Evolutionary conservation across 78 protist genomes (phyloP), one percentile per base, ranked within the genome.

Genomic region (Creolimax fragrantissima): DNA sequence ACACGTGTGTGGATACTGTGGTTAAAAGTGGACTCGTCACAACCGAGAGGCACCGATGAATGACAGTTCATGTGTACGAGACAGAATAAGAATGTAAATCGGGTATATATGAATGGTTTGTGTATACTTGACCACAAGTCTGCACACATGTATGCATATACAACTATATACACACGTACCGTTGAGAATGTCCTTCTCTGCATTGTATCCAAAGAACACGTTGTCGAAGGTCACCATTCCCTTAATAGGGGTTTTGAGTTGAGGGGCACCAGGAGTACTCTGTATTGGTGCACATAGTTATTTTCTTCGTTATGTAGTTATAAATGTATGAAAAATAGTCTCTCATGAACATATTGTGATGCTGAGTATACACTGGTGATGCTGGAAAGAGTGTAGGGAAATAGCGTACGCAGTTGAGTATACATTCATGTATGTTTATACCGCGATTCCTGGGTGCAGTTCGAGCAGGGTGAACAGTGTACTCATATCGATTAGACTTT

Each of bases 401-500:
- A n/a, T n/a, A n/a, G n/a, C n/a, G n/a, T n/a, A n/a, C n/a, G n/a
- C n/a, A n/a, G n/a, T n/a, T n/a, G n/a, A n/a, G n/a, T n/a, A n/a
- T n/a, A n/a, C n/a, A n/a, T 17, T 58, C 74, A 17, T 58, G 24
- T 24, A 24, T 58, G 74, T 58, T 24, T 24, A 42, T 5, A 45
- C 42, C 91, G 44, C 36, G 7, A 89, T 45, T 11, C n/a, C 47
- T 81, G 94, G 92, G 36, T 90, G 41, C 47, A 94, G 86, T 67
- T 93, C 90, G 42, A 95, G 81, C 5, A 97, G 66, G 35, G 85
- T 81, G 39, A 97, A 94, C 91, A 97, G 44, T 6, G 93, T 85
- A 36, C 95, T 95, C 97, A 97, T 95, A 86, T 97, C 97, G 42
- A 93, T 92, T 3, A 95, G 91, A 5, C 97, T 91, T 43, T 95